Conservation (phyloP, 2,329 filamentous ascomycete species). For the Sporothrix globosa region DNA sequence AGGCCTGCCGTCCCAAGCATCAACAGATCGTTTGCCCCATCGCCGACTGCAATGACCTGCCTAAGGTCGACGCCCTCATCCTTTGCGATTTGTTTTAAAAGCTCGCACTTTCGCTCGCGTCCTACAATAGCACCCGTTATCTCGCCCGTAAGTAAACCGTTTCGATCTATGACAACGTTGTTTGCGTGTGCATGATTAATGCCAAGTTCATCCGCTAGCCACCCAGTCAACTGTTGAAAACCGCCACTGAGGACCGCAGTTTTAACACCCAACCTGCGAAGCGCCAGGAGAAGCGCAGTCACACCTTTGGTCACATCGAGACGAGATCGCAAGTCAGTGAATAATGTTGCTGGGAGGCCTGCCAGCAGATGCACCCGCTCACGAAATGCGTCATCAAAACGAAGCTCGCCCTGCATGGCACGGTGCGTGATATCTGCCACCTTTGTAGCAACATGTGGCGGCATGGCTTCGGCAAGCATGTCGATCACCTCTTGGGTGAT, state of each 20-base stretch:
- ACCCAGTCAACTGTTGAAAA: constrained; percentile 84
- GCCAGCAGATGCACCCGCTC: constrained; percentile 79
- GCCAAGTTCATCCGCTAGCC: constrained; percentile 79
- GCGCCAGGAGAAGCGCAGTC: constrained; percentile 68
- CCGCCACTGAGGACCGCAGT: constrained; percentile 91
- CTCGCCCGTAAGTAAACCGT: constrained; percentile 68
- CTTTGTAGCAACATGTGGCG: constrained; percentile 71
- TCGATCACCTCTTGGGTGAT: constrained; percentile 99
- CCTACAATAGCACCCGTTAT: constrained; percentile 74
- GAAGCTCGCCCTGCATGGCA: constrained; percentile 94
- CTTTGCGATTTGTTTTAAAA: constrained; percentile 70
- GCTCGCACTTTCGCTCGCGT: constrained; percentile 71
- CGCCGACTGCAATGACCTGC: constrained; percentile 74
- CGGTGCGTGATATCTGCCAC: constrained; percentile 89
- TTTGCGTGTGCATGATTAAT: constrained; percentile 91
- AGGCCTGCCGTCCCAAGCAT: constrained; percentile 78
- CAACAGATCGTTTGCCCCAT: constrained; percentile 79
- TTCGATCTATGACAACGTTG: constrained; percentile 68
- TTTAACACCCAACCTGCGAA: constrained; percentile 80
- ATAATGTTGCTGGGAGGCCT: constrained; percentile 77
- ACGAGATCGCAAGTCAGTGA: constrained; percentile 72
- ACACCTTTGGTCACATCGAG: constrained; percentile 85
- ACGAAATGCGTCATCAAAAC: constrained; percentile 82
- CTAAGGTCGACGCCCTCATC: constrained; percentile 67
- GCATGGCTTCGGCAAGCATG: constrained; percentile 80